A percentile compares a stretch with the other conserved stretches of the same genome.
Evolutionary conservation across 2,329 filamentous ascomycete species (phyloP).

Genomic region (Elsinoe perseae): DNA sequence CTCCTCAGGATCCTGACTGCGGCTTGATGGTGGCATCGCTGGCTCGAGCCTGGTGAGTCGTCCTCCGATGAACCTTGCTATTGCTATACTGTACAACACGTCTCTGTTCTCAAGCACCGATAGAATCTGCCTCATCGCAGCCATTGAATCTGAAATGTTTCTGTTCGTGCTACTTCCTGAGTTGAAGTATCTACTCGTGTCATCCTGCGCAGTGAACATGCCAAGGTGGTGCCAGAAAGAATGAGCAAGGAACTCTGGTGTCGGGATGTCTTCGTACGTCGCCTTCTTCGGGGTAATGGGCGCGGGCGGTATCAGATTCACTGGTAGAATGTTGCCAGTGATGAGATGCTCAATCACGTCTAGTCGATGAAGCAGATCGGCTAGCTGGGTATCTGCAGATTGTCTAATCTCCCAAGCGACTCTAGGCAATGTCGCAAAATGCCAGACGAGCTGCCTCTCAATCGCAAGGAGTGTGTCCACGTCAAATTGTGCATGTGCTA

Average conservation of each 20-base stretch:
- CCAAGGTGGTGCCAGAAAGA: constrained; percentile 79
- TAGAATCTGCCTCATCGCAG: constrained; percentile 59
- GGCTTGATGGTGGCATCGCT: constrained; percentile 21
- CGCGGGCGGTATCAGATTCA: constrained; percentile 46
- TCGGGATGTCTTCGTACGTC: constrained; percentile 1
- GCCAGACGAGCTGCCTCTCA: constrained; percentile 55
- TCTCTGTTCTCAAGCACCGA: constrained; percentile 81
- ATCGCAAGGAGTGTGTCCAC: constrained; percentile 38
- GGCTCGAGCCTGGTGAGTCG: constrained; percentile 40
- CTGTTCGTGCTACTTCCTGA: neutral
- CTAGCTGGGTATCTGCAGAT: constrained; percentile 36
- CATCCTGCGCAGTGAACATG: constrained; percentile 58
- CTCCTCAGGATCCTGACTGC: constrained; percentile 31
- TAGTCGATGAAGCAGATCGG: constrained; percentile 58
- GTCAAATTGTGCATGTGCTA: constrained; percentile 17
- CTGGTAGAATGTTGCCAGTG: constrained; percentile 62
- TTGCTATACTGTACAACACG: constrained; percentile 79
- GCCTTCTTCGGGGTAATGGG: constrained; percentile 30
- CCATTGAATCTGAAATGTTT: constrained; percentile 58
- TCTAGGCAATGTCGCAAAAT: constrained; percentile 45
- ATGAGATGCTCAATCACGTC: constrained; percentile 69
- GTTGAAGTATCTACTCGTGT: constrained; percentile 27
- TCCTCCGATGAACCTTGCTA: constrained; percentile 66
- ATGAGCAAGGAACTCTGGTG: constrained; percentile 45
- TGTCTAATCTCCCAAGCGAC: constrained; percentile 33